Base-by-base conservation (phyloP, 2,329 filamentous ascomycete genomes). In the Hypoxylon sp. region DNA sequence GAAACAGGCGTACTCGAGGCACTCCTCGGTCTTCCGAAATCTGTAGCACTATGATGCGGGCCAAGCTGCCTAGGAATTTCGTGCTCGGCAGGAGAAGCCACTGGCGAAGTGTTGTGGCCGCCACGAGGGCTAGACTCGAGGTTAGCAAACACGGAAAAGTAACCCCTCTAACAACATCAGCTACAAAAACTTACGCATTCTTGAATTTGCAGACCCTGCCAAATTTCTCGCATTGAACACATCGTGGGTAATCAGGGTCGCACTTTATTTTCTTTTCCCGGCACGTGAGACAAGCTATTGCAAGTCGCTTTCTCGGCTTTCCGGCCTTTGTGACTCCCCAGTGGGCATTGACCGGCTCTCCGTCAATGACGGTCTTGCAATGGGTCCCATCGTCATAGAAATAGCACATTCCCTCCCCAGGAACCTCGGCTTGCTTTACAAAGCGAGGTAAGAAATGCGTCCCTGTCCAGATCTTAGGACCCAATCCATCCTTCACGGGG, bases 231-330 rank as follows among this genome's bases (percentile, higher is more conserved):
- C 94, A 98, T 80, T 97, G 94, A 59, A 94, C 88, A 74, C 94
- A 98, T 73, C 93, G 93, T 41, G 92, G 92, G 71, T 89, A 91
- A 73, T 94, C 93, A 1, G 94, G 94, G 71, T 97, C 93, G 76
- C 94, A 98, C 80, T 97, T 97, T 82, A 98, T 97, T 85, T 97
- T 98, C 88, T 97, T 98, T 81, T 97, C 94, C 55, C 94, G 89
- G 78, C 94, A 98, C 11, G 93, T 96, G 64, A 97, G 86, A 77
- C 94, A 98, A 46, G 76, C 74, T 78, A 97, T 94, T 23, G 94
- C 94, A 62, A 97, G 85, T 62, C 94, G 87, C 82, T 98, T 98
- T 72, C 94, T 89, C 51, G 94, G 94, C 82, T 97, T 97, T 13
- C 94, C 94, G 1, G 94, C 94, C 81, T 97, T 97, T 36, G 94